A percentile compares a stretch with the other conserved stretches of the same genome.
phyloP scores from a whole-genome alignment of 495 filamentous ascomycete species.

The Letharia columbiana region DNA sequence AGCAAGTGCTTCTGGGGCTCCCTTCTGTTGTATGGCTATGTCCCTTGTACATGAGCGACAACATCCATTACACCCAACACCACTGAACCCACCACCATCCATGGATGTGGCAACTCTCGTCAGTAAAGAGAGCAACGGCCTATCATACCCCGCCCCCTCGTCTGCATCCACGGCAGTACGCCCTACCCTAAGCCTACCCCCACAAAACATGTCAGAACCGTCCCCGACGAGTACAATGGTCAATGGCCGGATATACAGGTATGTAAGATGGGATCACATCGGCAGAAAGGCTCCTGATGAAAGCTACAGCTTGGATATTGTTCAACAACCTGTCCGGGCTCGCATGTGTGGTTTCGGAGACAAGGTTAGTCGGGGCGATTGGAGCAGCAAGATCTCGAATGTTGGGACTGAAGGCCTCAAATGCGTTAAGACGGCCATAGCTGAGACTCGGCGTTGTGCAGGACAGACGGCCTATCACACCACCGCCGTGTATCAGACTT shows the following conservation, averaged over 20 bases:
- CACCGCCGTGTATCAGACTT: constrained; percentile 83
- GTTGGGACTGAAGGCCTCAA: not conserved
- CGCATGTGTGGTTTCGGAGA: constrained; percentile 99
- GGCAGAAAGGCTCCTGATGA: not conserved
- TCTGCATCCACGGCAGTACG: constrained; percentile 15
- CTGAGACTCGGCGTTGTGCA: constrained; percentile 34
- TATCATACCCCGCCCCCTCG: constrained; percentile 17
- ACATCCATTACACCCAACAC: constrained; percentile 13
- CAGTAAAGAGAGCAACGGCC: constrained; percentile 12
- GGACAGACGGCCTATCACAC: constrained; percentile 94
- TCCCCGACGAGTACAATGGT: constrained; percentile 14
- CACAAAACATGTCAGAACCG: constrained; percentile 18
- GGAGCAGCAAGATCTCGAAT: not conserved
- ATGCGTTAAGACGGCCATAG: not conserved
- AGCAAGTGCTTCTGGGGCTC: not conserved
- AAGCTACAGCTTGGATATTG: constrained; percentile 51
- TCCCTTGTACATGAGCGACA: constrained; percentile 19
- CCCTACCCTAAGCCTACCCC: constrained; percentile 17
- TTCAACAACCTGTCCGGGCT: constrained; percentile 87
- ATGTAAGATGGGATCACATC: not conserved
- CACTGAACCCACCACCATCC: constrained; percentile 11
- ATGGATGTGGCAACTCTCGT: constrained; percentile 12
- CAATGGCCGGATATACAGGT: constrained; percentile 25
- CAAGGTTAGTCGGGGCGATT: constrained; percentile 53
- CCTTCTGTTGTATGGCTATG: constrained; percentile 7